These are phyloP conservation scores for Citrullus colocynthis DNA, from an alignment of 306 rosid species.

Conservation along the genomic window DNA sequence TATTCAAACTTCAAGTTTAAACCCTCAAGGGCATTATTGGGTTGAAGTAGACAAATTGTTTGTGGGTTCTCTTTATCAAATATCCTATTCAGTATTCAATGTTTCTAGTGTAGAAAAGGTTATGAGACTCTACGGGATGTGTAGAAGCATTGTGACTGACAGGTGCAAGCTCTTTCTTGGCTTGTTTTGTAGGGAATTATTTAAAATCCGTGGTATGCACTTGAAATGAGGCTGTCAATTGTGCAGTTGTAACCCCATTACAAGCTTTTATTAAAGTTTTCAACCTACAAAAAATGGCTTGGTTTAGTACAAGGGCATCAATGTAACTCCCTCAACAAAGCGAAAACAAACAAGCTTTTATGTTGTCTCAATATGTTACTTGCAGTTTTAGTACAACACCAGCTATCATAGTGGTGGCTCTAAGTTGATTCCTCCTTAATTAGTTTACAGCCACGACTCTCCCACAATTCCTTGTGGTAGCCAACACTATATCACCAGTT, in stretches of 20 bases:
- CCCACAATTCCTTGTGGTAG: not conserved
- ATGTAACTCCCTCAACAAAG: too few relatives aligned
- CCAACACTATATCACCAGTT: not conserved
- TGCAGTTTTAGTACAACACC: not conserved
- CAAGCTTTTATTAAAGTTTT: not conserved
- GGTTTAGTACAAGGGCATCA: too few relatives aligned
- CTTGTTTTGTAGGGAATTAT: not conserved
- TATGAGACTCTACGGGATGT: not conserved
- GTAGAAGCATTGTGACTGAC: not conserved
- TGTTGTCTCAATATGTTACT: not conserved
- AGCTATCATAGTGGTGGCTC: not conserved
- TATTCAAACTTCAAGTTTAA: not conserved
- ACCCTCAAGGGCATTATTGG: not conserved
- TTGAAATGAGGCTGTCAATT: not conserved
- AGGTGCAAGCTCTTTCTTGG: not conserved
- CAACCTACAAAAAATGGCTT: too few relatives aligned
- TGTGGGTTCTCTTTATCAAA: not conserved
- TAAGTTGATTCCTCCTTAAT: not conserved
- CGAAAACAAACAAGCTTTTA: not conserved
- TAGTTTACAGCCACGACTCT: not conserved
- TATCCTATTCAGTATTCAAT: not conserved
- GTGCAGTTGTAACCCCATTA: not conserved
- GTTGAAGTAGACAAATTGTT: not conserved
- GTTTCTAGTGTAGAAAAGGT: not conserved
- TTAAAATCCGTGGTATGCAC: not conserved